Evolutionary conservation across 495 filamentous ascomycete species (phyloP), one percentile per base, ranked within the genome.

Genomic region (Penicillium riverlandense): DNA sequence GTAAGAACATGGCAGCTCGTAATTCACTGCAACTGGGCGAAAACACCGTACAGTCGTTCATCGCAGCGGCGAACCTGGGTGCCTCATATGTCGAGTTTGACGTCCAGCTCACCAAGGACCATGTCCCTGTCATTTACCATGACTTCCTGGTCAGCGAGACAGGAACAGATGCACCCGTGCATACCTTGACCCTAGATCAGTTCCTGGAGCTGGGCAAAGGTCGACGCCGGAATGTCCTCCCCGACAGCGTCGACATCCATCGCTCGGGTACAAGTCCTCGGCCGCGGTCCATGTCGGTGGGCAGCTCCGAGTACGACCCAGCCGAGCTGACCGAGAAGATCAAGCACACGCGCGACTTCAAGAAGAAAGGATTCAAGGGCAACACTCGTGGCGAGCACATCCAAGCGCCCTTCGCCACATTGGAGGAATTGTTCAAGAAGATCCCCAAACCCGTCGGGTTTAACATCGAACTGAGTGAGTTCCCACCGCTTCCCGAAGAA

Each of bases 131-230:
- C 54, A 95, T 99, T 53, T 99, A 99, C 62, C 94, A 99, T 61
- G 94, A 99, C 63, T 99, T 99, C 54, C 74, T 99, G 11, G 92
- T 99, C 62, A 95, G 89, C 59, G 94, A 99, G 66, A 99, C 94
- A 0, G 94, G 94, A 1, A 95, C 95, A 45, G 94, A 99, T 63
- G 94, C 91, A 0, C 94, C 94, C 0, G 90, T 99, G 1, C 94
- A 99, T 55, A 90, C 88, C 4, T 72, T 99, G 41, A 97, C 91
- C 0, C 70, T 97, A 3, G 91, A 98, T 49, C 94, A 80, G 62
- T 96, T 96, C 64, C 76, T 96, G 22, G 86, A 94, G 52, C 75
- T 95, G 48, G 90, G 86, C 54, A 74, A 81, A 13, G 49, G 54
- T 29, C 52, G 49, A 15, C 49, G 53, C 44, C 46, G 40, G 1